phyloP scores from a whole-genome alignment of 2,329 filamentous ascomycete species.

The Xylariaceae sp. region DNA sequence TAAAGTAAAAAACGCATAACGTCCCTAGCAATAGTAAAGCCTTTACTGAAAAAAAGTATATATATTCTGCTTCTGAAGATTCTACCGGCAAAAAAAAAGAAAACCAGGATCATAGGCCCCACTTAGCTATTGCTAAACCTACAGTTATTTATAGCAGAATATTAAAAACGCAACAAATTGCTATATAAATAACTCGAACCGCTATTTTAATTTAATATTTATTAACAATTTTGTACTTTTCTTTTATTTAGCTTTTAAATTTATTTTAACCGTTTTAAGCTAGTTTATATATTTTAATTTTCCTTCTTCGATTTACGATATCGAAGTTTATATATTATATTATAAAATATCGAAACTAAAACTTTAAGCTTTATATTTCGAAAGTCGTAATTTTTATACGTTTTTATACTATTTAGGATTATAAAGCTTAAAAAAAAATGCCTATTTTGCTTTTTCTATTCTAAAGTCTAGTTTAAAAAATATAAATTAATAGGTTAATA shows the following conservation, averaged over 20 bases:
- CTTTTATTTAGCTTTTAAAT: neutral
- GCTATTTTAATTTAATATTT: neutral
- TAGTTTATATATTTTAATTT: too few relatives aligned
- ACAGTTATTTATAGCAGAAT: too few relatives aligned
- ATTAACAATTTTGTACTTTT: neutral
- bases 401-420: neutral
- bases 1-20: too few relatives aligned
- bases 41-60: too few relatives aligned
- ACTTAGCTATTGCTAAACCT: too few relatives aligned
- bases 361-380: neutral
- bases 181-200: neutral
- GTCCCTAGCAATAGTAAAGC: too few relatives aligned
- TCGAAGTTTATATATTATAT: neutral
- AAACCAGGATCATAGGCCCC: too few relatives aligned
- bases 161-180: neutral
- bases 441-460: neutral
- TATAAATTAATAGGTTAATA: neutral
- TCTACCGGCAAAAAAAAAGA: too few relatives aligned
- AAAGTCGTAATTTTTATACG: neutral
- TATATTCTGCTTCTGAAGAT: too few relatives aligned
- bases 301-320: neutral
- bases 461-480: neutral
- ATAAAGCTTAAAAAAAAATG: neutral
- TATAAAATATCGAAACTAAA: neutral
- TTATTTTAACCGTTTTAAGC: neutral